phyloP scores from a whole-genome alignment of 2,329 filamentous ascomycete genomes.

The Monilinia aucupariae region DNA sequence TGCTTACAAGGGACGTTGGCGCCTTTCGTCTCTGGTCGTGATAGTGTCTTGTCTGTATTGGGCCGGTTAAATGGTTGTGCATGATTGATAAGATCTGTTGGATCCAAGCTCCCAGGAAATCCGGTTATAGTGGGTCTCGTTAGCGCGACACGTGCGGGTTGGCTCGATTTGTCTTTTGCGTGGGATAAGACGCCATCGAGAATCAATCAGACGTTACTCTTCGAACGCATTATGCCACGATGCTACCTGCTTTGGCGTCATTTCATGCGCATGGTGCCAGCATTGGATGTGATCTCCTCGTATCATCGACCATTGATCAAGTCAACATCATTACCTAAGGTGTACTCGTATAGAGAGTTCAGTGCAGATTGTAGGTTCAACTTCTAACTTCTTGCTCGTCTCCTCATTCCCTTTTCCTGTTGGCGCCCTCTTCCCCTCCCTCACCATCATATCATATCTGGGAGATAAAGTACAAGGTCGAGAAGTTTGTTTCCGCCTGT shows the following conservation, averaged over 20 bases:
- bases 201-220: constrained; percentile 20
- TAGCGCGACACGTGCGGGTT: constrained; percentile 5
- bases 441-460: neutral
- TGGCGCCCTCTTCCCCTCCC: neutral
- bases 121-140: neutral
- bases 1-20: constrained; percentile 14
- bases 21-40: neutral
- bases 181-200: constrained; percentile 24
- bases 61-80: neutral
- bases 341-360: neutral
- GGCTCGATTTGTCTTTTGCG: constrained; percentile 4
- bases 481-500: neutral
- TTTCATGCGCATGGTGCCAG: neutral
- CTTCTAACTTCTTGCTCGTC: neutral
- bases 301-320: neutral
- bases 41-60: neutral
- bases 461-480: neutral
- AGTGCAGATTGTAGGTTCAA: neutral
- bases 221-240: neutral
- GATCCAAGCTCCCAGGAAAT: too few relatives aligned
- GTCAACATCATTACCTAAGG: neutral
- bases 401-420: too few relatives aligned
- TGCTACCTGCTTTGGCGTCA: neutral
- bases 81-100: neutral
- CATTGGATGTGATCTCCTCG: neutral